A percentile compares a stretch with the other conserved stretches of the same genome.
Evolutionary conservation across 2,329 filamentous ascomycete species (phyloP).

Genomic region (Lachnellula occidentalis): DNA sequence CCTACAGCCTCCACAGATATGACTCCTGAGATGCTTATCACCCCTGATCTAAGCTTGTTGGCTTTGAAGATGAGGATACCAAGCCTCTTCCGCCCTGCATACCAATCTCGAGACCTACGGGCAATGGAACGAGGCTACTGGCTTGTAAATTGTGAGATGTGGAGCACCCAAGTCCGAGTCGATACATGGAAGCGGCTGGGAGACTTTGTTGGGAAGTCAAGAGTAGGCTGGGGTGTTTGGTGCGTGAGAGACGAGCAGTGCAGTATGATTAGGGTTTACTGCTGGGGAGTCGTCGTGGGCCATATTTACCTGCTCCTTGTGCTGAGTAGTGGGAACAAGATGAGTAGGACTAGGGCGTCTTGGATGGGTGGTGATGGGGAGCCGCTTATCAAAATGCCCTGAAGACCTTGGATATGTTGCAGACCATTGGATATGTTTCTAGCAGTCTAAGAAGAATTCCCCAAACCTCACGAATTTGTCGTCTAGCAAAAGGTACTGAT

Average conservation of each 20-base stretch:
- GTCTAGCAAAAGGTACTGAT: too few relatives aligned
- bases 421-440: background rate
- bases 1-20: conserved; percentile 39
- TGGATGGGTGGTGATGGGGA: conserved; percentile 64
- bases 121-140: conserved; percentile 74
- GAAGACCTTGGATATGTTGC: conserved; percentile 7
- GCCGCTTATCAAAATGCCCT: conserved; percentile 47
- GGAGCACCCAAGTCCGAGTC: conserved; percentile 44
- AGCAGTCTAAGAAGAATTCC: background rate
- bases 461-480: background rate
- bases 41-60: conserved; percentile 48
- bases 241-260: conserved; percentile 41
- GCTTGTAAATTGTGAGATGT: conserved; percentile 54
- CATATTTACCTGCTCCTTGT: conserved; percentile 74
- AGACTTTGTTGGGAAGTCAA: conserved; percentile 52
- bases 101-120: conserved; percentile 44
- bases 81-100: conserved; percentile 47
- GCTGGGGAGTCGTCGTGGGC: conserved; percentile 68
- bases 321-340: conserved; percentile 59
- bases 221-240: conserved; percentile 64
- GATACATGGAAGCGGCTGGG: conserved; percentile 58
- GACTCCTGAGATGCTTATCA: conserved; percentile 47
- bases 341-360: conserved; percentile 50
- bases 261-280: conserved; percentile 59
- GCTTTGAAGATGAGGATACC: conserved; percentile 45